Evolutionary conservation across 768 basidiomycete species (phyloP), one percentile per base, ranked within the genome.

Genomic region (Tephrocybe rancida): DNA sequence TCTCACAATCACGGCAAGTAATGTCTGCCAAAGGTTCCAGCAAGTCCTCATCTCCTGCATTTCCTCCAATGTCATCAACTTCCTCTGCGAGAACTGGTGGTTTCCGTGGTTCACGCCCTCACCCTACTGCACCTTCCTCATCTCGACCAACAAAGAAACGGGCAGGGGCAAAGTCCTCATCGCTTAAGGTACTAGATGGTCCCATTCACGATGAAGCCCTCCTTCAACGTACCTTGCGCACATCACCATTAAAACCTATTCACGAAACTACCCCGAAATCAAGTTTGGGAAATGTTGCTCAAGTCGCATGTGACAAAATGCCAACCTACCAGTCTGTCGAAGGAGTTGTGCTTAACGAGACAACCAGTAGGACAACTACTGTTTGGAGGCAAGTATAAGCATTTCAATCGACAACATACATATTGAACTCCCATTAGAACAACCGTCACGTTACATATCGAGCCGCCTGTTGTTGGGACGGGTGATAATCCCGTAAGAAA

Each of bases 401-500:
- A 19, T 27, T 11, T 5, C 13, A n/a, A 11, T 38, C 21, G 19
- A 3, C 21, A 5, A n/a, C 6, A 6, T 6, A 30, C 26, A 44
- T 27, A 45, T 27, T 10, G 25, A 41, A 8, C 21, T 30, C 21
- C 37, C 7, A 26, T 16, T 37, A 81, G 80, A 58, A 71, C 73
- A 2, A 81, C 76, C 2, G 72, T 77, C 5, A 67, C 65, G 8
- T 44, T 79, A 11, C 68, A 71, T 44, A 61, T 72, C 27, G 72
- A 75, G 5, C 65, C 73, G 3, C 68, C 68, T 11, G 65, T 91
- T 29, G 61, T 79, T 50, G 91, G 82, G 7, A 67, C 86, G 2
- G 92, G 90, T 6, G 87, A 92, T 67, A 71, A 76, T 42, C 10
- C 66, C 3, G 74, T 70, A 13, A 85, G 77, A 67, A 86, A 85